Percentiles rank a stretch among this genome's conserved stretches.
Evolutionary conservation across 192 early-diverging fungal species (phyloP).

Genomic region (Podila horticola): DNA sequence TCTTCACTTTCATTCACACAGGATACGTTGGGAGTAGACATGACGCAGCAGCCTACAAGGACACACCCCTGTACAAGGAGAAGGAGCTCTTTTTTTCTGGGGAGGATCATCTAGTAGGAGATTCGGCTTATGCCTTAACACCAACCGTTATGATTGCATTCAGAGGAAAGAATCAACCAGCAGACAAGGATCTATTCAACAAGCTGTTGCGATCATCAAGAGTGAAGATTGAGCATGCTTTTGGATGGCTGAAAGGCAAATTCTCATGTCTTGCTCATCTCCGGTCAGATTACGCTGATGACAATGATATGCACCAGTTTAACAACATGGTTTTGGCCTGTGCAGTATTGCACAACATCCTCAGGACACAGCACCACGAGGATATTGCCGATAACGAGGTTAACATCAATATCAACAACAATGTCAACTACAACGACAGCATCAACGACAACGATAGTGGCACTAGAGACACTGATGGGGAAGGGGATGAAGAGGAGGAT

Average conservation of each 20-base stretch:
- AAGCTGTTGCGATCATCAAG: neutral
- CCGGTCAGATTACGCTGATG: neutral
- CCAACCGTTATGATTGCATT: constrained; percentile 6
- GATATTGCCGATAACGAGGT: neutral
- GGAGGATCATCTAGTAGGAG: constrained; percentile 12
- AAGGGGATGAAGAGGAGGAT: neutral
- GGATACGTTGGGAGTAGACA: constrained; percentile 12
- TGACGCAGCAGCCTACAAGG: constrained; percentile 15
- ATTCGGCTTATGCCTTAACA: constrained; percentile 9
- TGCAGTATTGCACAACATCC: constrained; percentile 7
- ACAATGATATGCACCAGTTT: neutral
- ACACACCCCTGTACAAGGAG: constrained; percentile 2
- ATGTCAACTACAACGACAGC: no score
- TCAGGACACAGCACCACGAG: neutral
- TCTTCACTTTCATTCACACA: constrained; percentile 9
- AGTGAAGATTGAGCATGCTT: constrained; percentile 16
- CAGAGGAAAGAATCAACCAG: constrained; percentile 13
- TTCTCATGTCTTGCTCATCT: neutral
- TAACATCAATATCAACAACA: no score
- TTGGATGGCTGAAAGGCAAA: constrained; percentile 10
- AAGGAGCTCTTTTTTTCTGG: constrained; percentile 9
- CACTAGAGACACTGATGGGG: neutral
- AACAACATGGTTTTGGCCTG: constrained; percentile 1
- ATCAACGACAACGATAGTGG: neutral
- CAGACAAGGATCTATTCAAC: constrained; percentile 10